Base-by-base conservation (phyloP, 495 filamentous ascomycete species). In the Talaromyces ruber region DNA sequence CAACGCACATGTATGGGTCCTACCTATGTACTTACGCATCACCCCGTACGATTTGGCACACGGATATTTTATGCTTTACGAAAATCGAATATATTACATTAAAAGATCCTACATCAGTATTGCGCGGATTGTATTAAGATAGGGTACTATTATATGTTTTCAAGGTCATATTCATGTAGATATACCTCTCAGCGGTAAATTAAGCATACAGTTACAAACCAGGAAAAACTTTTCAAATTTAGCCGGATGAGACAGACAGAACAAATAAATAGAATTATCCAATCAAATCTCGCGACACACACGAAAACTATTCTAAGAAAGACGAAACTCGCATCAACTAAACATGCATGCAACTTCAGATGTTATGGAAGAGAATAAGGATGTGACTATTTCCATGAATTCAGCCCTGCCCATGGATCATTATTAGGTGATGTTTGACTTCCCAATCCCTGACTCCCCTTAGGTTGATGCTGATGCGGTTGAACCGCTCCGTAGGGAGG, bases 331-430 rank as follows among this genome's bases (percentile, higher is more conserved):
- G 26, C 34, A 39, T 39, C 30, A 34, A 22, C 21, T 52, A 4
- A 6, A 26, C 14, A 24, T 24, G 22, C 51, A 28, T 28, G 22
- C 16, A 22, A 18, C 9, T 30, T n/a, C n/a, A n/a, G n/a, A n/a
- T n/a, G n/a, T n/a, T 16, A 34, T 30, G 0, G 21, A 57, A 57
- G 8, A 34, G 11, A 57, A 34, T 25, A 9, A 12, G 34, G n/a
- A 21, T 32, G 54, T 34, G 39, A 60, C 73, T 62, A 96, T 74
- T 91, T 93, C 92, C 92, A 96, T 43, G 86, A 88, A 72, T 86
- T 92, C 54, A 96, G 71, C 26, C 90, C 91, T 24, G 91, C 89
- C 91, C 92, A 96, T 9, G 91, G 92, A 80, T 96, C 89, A 63
- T 73, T 70, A 14, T 66, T 25, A 1, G 63, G 56, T n/a, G 74